A percentile compares a stretch with the other conserved stretches of the same genome.
Conservation (phyloP, 192 early-diverging fungal species). For the Ramicandelaber brevisporus region DNA sequence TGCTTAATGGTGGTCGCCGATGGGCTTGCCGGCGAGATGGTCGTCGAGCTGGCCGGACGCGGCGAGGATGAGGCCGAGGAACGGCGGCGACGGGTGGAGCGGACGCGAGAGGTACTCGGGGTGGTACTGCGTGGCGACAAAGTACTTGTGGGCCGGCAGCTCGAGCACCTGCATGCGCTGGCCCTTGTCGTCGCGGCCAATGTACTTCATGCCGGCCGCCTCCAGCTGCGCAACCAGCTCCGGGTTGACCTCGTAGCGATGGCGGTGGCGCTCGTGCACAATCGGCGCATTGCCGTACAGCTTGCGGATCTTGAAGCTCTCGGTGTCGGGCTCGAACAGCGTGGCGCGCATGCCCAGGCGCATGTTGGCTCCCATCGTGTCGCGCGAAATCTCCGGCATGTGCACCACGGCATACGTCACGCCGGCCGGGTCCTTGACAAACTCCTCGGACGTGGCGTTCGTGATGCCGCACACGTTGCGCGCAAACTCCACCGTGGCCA, state of each 20-base stretch:
- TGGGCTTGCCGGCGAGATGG: slow-evolving; percentile 12
- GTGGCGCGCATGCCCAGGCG: slow-evolving; percentile 70
- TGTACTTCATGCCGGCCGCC: slow-evolving; percentile 56
- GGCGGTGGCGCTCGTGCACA: slow-evolving; percentile 82
- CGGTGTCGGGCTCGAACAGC: slow-evolving; percentile 37
- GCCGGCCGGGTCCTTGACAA: slow-evolving; percentile 52
- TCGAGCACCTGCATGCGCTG: slow-evolving; percentile 98
- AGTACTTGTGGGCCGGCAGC: slow-evolving; percentile 70
- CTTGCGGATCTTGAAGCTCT: slow-evolving; percentile 29
- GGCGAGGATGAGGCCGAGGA: slow-evolving; percentile 80
- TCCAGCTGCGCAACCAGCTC: slow-evolving; percentile 47
- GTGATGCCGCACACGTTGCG: slow-evolving; percentile 66
- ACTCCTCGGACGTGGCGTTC: slow-evolving; percentile 67
- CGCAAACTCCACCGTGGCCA: slow-evolving; percentile 93
- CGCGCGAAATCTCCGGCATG: slow-evolving; percentile 93
- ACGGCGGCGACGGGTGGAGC: slow-evolving; percentile 69
- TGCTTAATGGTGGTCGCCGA: slow-evolving; percentile 1
- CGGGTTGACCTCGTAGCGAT: slow-evolving; percentile 97
- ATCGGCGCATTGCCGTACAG: slow-evolving; percentile 25
- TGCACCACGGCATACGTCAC: too few relatives aligned
- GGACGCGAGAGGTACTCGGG: slow-evolving; percentile 95
- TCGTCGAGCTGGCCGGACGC: slow-evolving; percentile 39
- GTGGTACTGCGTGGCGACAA: slow-evolving; percentile 86
- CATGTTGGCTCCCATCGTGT: slow-evolving; percentile 93
- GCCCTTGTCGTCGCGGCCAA: slow-evolving; percentile 83